A percentile compares a stretch with the other conserved stretches of the same genome.
These are phyloP conservation scores for Sonneratia caseolaris DNA, from an alignment of 345 rosid species.

Conservation along the genomic window DNA sequence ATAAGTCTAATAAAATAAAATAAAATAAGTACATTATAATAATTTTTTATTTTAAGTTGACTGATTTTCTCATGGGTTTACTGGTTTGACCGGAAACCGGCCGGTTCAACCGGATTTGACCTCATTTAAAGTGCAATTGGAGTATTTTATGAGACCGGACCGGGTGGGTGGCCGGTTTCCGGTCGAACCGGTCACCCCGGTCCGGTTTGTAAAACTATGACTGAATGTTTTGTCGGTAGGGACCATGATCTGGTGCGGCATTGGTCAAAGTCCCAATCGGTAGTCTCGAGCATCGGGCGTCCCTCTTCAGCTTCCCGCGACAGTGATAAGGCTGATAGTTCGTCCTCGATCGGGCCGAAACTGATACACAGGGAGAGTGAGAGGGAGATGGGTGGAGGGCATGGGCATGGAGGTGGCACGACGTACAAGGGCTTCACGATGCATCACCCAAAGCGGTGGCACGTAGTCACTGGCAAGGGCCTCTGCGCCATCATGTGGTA, in stretches of 20 bases:
- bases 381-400: conserved; percentile 34
- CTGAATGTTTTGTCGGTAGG: not conserved
- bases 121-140: too few species aligned
- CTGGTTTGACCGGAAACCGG: too few species aligned
- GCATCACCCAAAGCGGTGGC: conserved; percentile 77
- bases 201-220: too few species aligned
- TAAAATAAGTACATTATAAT: too few species aligned
- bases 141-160: too few species aligned
- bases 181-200: too few species aligned
- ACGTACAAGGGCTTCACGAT: conserved; percentile 62
- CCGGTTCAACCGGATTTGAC: too few species aligned
- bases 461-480: conserved; percentile 70
- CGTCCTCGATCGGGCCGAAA: not conserved
- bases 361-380: conserved; percentile 5
- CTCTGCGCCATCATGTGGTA: conserved; percentile 77
- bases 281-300: not conserved
- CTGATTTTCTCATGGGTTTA: too few species aligned
- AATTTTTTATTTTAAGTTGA: too few species aligned
- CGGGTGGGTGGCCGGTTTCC: too few species aligned
- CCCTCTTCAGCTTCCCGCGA: not conserved
- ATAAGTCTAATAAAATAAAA: too few species aligned
- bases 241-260: not conserved
- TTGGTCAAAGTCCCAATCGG: not conserved
- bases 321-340: not conserved
- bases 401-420: conserved; percentile 46